A percentile compares a stretch with the other conserved stretches of the same genome.
phyloP scores from a whole-genome alignment of 2,329 filamentous ascomycete species.

The Nannizzia gypsea region DNA sequence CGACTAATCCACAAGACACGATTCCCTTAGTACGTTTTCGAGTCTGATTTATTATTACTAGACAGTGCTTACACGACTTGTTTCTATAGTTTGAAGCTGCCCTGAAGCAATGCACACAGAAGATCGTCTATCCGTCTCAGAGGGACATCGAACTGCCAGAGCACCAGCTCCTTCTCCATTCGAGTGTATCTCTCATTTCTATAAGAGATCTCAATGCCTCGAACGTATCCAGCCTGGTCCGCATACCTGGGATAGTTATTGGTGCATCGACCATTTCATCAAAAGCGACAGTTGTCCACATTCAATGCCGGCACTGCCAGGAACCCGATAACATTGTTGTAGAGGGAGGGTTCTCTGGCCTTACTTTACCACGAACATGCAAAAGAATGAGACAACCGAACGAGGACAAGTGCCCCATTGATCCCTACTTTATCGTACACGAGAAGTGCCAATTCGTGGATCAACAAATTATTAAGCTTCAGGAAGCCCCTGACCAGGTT shows the following conservation, averaged over 20 bases:
- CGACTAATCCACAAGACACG: conserved; percentile 80
- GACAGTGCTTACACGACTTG: not conserved
- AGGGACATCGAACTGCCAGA: conserved; percentile 61
- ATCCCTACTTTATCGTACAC: conserved; percentile 92
- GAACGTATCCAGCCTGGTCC: conserved; percentile 86
- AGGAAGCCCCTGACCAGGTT: conserved; percentile 94
- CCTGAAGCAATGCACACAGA: conserved; percentile 78
- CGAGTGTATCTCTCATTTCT: conserved; percentile 76
- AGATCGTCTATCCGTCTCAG: conserved; percentile 76
- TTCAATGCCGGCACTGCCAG: conserved; percentile 80
- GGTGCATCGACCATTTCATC: conserved; percentile 93
- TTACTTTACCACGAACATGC: conserved; percentile 73
- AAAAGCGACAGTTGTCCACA: conserved; percentile 75
- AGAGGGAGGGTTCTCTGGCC: conserved; percentile 73
- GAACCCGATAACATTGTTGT: conserved; percentile 60
- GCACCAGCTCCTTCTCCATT: conserved; percentile 91
- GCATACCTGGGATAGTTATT: conserved; percentile 94
- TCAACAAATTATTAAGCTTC: conserved; percentile 94
- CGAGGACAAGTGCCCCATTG: conserved; percentile 70
- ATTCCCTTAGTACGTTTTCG: conserved; percentile 69
- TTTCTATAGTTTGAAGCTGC: conserved; percentile 69
- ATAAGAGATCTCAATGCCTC: conserved; percentile 89
- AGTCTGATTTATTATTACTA: not conserved
- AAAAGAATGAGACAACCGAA: conserved; percentile 47
- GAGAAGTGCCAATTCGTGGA: conserved; percentile 93